phyloP scores from a whole-genome alignment of 2,329 filamentous ascomycete species.

The Tolypocladium ovalisporum region DNA sequence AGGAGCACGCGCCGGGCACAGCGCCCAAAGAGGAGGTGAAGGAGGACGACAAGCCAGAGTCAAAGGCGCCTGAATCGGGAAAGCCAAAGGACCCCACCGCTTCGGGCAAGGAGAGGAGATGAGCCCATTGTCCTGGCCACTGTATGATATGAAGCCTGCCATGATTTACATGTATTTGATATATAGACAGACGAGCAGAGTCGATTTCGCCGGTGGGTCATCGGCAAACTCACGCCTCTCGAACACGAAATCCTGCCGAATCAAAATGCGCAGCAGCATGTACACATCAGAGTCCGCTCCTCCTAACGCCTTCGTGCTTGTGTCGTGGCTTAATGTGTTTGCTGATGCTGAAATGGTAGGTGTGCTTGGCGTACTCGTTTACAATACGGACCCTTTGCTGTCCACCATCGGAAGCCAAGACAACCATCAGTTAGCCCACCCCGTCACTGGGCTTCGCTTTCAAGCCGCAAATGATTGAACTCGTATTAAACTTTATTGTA shows the following conservation, averaged over 20 bases:
- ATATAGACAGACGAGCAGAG: background rate
- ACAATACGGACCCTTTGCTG: too few species aligned
- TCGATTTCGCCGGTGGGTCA: background rate
- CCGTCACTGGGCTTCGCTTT: background rate
- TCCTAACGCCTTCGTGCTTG: too few species aligned
- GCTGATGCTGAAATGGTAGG: too few species aligned
- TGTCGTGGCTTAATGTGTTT: too few species aligned
- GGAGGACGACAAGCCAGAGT: background rate
- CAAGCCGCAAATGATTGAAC: background rate
- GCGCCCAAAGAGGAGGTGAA: constrained; percentile 1
- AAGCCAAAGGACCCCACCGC: background rate
- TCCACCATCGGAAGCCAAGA: too few species aligned
- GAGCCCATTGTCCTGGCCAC: background rate
- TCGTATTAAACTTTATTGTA: background rate
- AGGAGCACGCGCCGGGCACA: constrained; percentile 20
- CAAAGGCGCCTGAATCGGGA: background rate
- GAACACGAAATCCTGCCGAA: background rate
- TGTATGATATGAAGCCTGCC: background rate
- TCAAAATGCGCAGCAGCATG: background rate
- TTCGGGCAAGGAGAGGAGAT: constrained; percentile 7
- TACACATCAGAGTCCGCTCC: background rate
- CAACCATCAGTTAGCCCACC: too few species aligned
- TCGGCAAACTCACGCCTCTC: background rate
- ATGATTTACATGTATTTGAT: background rate
- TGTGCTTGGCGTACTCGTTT: too few species aligned